phyloP scores from a whole-genome alignment of 139 green algal species.

The Chlamydomonas sphaeroides region DNA sequence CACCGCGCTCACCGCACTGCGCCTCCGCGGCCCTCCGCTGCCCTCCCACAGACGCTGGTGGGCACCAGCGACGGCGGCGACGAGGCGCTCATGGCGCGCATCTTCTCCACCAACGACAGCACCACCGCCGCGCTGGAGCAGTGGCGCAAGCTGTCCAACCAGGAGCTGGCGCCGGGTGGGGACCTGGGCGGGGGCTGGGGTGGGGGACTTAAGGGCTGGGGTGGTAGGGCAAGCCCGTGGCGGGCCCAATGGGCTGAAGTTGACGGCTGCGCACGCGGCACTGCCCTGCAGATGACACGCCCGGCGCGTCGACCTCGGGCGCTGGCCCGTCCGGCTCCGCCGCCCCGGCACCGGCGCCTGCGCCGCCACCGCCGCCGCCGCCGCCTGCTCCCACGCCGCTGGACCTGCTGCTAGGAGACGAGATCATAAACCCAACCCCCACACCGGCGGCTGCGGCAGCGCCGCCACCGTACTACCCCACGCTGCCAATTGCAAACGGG shows the following conservation, averaged over 20 bases:
- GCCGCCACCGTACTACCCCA: neutral
- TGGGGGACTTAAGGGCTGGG: no score
- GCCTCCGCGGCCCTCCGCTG: no score
- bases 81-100: conserved; percentile 21
- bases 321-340: neutral
- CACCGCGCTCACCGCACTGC: no score
- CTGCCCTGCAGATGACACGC: conserved; percentile 17
- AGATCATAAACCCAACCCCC: conserved; percentile 3
- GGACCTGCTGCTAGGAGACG: conserved; percentile 28
- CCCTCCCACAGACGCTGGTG: neutral
- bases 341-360: neutral
- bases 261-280: no score
- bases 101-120: conserved; percentile 24
- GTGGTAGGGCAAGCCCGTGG: no score
- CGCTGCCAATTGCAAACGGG: no score
- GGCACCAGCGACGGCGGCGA: conserved; percentile 13
- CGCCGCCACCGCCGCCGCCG: neutral
- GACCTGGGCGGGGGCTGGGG: no score
- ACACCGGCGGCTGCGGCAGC: neutral
- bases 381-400: conserved; percentile 1
- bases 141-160: conserved; percentile 19
- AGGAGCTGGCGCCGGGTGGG: conserved; percentile 37
- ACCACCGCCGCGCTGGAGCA: conserved; percentile 13
- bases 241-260: no score
- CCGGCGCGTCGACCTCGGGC: no score